phyloP scores from a whole-genome alignment of 192 early-diverging fungal genomes.

The Geranomyces michiganensis region DNA sequence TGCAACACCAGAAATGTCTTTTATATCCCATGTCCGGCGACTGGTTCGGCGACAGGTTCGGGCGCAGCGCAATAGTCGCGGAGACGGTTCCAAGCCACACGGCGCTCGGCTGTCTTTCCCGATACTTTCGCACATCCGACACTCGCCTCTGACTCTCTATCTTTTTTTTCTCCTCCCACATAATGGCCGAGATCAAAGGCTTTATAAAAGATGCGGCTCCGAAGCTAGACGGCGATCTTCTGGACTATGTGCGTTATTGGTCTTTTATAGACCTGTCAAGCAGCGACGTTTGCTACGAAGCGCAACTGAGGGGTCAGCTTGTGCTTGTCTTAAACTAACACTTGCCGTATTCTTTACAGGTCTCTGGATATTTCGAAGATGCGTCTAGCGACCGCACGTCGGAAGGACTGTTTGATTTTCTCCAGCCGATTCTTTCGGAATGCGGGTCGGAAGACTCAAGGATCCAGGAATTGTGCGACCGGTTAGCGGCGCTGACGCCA shows the following conservation, averaged over 20 bases:
- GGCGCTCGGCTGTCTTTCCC: no score
- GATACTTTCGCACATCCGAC: no score
- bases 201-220: slow-evolving; percentile 29
- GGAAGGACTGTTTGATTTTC: slow-evolving; percentile 52
- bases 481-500: slow-evolving; percentile 62
- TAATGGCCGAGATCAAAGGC: slow-evolving; percentile 15
- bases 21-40: no score
- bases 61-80: no score
- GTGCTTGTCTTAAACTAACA: not conserved
- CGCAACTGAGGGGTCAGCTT: no score
- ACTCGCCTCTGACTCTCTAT: no score
- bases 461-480: slow-evolving; percentile 70
- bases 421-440: slow-evolving; percentile 50
- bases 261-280: not conserved
- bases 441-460: slow-evolving; percentile 42
- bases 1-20: no score
- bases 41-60: no score
- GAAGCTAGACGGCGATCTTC: slow-evolving; percentile 28
- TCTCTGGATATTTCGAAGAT: slow-evolving; percentile 52
- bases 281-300: not conserved
- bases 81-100: no score
- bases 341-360: slow-evolving; percentile 18
- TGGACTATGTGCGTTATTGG: slow-evolving; percentile 34
- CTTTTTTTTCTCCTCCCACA: no score
- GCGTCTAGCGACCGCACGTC: slow-evolving; percentile 42